A percentile compares a stretch with the other conserved stretches of the same genome.
Conservation (phyloP, 208 protist genomes). For the Trypanosoma platydactyli region DNA sequence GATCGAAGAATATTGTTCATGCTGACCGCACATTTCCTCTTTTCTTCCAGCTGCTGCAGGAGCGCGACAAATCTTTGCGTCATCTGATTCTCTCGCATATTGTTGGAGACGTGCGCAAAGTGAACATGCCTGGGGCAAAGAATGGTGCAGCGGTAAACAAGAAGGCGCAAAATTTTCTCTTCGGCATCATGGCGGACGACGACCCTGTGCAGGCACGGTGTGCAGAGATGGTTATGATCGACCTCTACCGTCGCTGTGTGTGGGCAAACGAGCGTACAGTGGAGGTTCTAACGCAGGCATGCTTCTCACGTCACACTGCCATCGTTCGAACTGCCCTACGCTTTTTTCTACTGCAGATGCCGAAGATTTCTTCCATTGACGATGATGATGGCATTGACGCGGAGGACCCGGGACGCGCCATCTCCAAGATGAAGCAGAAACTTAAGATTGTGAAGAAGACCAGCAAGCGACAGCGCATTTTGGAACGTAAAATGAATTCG, state of each 20-base stretch:
- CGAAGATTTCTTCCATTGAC: slow-evolving; percentile 77
- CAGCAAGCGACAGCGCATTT: slow-evolving; percentile 76
- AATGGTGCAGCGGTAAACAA: slow-evolving; percentile 93
- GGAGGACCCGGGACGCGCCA: slow-evolving; percentile 73
- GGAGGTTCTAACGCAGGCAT: slow-evolving; percentile 95
- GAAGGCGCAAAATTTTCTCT: slow-evolving; percentile 96
- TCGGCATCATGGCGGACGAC: slow-evolving; percentile 92
- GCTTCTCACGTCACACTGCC: slow-evolving; percentile 92
- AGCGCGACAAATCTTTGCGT: slow-evolving; percentile 94
- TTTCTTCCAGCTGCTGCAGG: slow-evolving; percentile 96
- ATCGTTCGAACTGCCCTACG: slow-evolving; percentile 94
- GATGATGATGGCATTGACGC: slow-evolving; percentile 66
- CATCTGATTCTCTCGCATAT: slow-evolving; percentile 91
- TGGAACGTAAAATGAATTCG: slow-evolving; percentile 72
- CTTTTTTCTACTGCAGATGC: slow-evolving; percentile 95
- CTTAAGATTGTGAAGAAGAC: slow-evolving; percentile 93
- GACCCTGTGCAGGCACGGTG: slow-evolving; percentile 92
- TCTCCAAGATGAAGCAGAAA: slow-evolving; percentile 91
- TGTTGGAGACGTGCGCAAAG: slow-evolving; percentile 93
- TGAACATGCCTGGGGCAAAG: slow-evolving; percentile 86
- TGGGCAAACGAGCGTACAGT: slow-evolving; percentile 94
- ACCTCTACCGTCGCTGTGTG: slow-evolving; percentile 96
- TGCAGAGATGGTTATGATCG: slow-evolving; percentile 96
- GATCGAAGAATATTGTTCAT: slow-evolving; percentile 89
- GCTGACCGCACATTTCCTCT: slow-evolving; percentile 90